These are phyloP conservation scores for Sherardia arvensis DNA, from an alignment of 257 asterid genomes.

Conservation along the genomic window DNA sequence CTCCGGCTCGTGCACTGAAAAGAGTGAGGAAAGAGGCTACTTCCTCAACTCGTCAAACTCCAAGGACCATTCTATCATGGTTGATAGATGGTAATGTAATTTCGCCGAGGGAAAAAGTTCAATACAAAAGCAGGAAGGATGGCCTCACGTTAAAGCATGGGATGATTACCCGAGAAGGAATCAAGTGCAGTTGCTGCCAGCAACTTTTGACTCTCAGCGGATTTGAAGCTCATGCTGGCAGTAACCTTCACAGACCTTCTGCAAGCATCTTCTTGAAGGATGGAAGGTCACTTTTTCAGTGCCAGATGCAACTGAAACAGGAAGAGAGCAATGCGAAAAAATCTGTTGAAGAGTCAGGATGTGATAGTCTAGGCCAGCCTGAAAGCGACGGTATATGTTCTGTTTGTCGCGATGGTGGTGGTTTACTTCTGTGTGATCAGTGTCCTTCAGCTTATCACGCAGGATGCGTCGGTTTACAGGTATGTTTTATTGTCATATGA, in stretches of 20 bases:
- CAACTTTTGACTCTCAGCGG: slow-evolving; percentile 37
- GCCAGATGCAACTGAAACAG: slow-evolving; percentile 51
- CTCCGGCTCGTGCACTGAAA: slow-evolving; percentile 29
- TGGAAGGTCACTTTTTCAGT: slow-evolving; percentile 69
- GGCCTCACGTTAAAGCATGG: slow-evolving; percentile 45
- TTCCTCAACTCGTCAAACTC: slow-evolving; percentile 45
- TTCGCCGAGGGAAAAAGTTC: slow-evolving; percentile 58
- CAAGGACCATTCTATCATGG: slow-evolving; percentile 70
- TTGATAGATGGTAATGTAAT: slow-evolving; percentile 66
- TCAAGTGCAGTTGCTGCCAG: slow-evolving; percentile 74
- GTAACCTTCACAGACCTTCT: slow-evolving; percentile 45
- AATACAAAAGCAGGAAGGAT: slow-evolving; percentile 32
- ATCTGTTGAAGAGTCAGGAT: slow-evolving; percentile 14
- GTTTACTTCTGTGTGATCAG: slow-evolving; percentile 66
- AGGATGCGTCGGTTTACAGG: slow-evolving; percentile 80
- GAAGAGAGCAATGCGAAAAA: slow-evolving; percentile 10
- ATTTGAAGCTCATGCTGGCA: slow-evolving; percentile 80
- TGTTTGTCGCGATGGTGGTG: slow-evolving; percentile 83
- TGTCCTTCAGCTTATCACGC: slow-evolving; percentile 88
- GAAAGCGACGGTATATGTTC: slow-evolving; percentile 66
- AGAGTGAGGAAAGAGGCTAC: slow-evolving; percentile 31
- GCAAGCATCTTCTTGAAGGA: slow-evolving; percentile 64
- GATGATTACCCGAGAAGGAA: slow-evolving; percentile 68
- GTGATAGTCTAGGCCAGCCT: slow-evolving; percentile 7
- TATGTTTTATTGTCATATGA: slow-evolving; percentile 15